Percentiles rank a stretch among this genome's conserved stretches.
phyloP scores from a whole-genome alignment of 441 rosid genomes.

The Adansonia gregorii region DNA sequence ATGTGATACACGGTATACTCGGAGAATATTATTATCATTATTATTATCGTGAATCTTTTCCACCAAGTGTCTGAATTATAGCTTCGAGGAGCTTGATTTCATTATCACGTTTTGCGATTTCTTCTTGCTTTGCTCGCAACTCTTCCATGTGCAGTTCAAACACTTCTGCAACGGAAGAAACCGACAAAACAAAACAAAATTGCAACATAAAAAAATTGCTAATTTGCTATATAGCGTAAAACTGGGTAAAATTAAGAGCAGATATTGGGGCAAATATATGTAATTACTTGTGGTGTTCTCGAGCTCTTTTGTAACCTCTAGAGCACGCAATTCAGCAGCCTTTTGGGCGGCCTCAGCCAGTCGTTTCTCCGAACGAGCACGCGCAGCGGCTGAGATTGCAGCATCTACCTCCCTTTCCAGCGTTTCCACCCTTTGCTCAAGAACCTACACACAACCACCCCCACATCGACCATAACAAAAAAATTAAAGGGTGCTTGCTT shows the following conservation, averaged over 20 bases:
- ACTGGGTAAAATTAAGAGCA: background rate
- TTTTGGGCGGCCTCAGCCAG: slow-evolving; percentile 89
- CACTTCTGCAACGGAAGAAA: slow-evolving; percentile 60
- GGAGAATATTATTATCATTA: background rate
- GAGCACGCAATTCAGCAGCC: slow-evolving; percentile 73
- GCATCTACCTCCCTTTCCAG: slow-evolving; percentile 92
- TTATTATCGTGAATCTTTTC: slow-evolving; percentile 44
- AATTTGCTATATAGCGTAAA: background rate
- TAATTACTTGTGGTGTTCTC: slow-evolving; percentile 76
- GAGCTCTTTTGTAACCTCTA: slow-evolving; percentile 75
- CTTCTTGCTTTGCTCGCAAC: slow-evolving; percentile 84
- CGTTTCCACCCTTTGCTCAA: slow-evolving; percentile 91
- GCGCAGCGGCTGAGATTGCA: slow-evolving; percentile 90
- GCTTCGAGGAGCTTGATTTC: slow-evolving; percentile 93
- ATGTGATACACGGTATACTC: background rate
- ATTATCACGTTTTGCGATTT: slow-evolving; percentile 71
- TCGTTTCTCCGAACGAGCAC: slow-evolving; percentile 80
- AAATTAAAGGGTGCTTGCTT: too few relatives aligned
- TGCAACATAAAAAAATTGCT: too few relatives aligned
- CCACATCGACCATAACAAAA: too few relatives aligned
- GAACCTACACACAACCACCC: too few relatives aligned
- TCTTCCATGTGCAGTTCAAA: slow-evolving; percentile 89
- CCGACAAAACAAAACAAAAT: background rate
- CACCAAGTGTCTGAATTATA: slow-evolving; percentile 86
- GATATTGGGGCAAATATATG: slow-evolving; percentile 26